Evolutionary conservation across 2,329 filamentous ascomycete genomes (phyloP), one percentile per base, ranked within the genome.

Genomic region (Ophiocordyceps robertsii): DNA sequence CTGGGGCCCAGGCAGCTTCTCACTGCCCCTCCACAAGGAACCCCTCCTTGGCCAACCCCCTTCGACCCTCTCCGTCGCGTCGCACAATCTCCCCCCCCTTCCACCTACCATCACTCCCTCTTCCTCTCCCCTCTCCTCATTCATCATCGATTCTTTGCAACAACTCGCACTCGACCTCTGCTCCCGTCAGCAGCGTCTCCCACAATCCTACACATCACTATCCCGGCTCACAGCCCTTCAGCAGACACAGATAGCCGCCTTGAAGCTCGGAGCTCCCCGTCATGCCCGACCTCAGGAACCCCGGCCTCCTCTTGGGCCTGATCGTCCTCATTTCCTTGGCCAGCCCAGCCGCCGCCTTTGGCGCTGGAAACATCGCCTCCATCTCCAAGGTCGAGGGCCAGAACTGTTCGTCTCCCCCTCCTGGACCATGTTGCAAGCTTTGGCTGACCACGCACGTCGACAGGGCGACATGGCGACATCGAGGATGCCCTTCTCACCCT

Each of bases 381-480:
- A 73, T 86, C 46, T 83, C 85, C 56, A 82, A 80, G 58, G 72
- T 93, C 42, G 85, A 92, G 61, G 87, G 86, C 50, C 73, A 85
- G 59, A 93, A 93, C 61, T 94, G 78, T 81, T 54, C 47, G 75
- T 64, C 24, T 24, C 12, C 14, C 38, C 30, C 37, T 27, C 29
- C 11, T 8, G 32, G 32, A 32, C 12, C 37, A 38, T 39, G 38
- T 44, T 33, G 17, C 41, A 40, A 29, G 12, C 37, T 19, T 17
- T 16, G 16, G 32, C 35, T 43, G 13, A 41, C 29, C 30, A 21
- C 16, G 21, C 8, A 14, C 31, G 6, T 39, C 14, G 4, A 12
- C 50, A 81, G 76, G 82, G 82, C 82, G 84, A 51, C 84, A 90
- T 73, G 84, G 84, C 56, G 89, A 95, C 62, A 93, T 95, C 55